phyloP scores from a whole-genome alignment of 2,329 filamentous ascomycete genomes.

The Apiospora rasikravindrae region DNA sequence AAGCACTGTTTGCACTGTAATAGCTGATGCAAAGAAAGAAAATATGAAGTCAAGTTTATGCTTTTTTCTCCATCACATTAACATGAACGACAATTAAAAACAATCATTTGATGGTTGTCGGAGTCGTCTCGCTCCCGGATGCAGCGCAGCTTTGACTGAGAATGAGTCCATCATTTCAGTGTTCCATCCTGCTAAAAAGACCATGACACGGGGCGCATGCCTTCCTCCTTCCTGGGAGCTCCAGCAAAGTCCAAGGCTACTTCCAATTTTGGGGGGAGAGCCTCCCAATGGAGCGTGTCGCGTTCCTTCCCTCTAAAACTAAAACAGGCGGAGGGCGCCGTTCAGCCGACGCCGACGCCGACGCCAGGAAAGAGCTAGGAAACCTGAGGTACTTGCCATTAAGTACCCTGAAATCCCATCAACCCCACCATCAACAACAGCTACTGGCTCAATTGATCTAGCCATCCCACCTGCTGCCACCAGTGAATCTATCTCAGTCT shows the following conservation, averaged over 20 bases:
- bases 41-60: neutral
- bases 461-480: slow-evolving; percentile 10
- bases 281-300: neutral
- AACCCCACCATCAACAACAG: slow-evolving; percentile 9
- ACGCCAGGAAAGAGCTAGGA: neutral
- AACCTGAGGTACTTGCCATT: neutral
- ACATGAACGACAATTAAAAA: neutral
- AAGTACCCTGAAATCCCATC: slow-evolving; percentile 16
- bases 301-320: neutral
- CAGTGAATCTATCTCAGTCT: neutral
- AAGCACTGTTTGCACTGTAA: neutral
- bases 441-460: neutral
- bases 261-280: neutral
- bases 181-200: neutral
- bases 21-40: neutral
- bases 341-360: neutral
- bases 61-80: neutral
- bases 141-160: neutral
- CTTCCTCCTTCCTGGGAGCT: neutral
- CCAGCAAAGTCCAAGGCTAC: neutral
- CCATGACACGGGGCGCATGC: neutral
- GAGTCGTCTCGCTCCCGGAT: neutral
- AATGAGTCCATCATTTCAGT: slow-evolving; percentile 16
- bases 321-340: neutral
- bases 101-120: neutral